Conservation (phyloP, 2,329 filamentous ascomycete species). For the Aspergillus sp. region DNA sequence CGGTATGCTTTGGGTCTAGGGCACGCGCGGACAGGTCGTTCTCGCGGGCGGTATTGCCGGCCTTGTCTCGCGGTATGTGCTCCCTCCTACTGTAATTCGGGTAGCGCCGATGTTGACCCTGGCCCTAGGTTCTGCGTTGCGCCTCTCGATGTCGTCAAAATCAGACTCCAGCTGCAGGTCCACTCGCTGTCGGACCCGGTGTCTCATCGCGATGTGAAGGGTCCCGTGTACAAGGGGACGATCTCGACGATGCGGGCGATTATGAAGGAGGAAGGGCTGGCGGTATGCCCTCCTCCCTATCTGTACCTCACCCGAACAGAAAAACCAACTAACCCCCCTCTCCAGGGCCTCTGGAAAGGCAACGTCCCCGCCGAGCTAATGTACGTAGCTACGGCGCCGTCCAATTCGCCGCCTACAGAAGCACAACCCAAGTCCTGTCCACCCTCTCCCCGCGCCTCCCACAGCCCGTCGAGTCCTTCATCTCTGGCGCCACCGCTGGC, state of each 20-base stretch:
- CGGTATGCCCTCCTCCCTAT: slow-evolving; percentile 32
- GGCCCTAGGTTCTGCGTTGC: slow-evolving; percentile 88
- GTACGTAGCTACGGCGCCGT: slow-evolving; percentile 84
- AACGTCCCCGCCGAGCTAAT: slow-evolving; percentile 92
- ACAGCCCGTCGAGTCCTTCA: slow-evolving; percentile 64
- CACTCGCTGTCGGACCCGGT: slow-evolving; percentile 71
- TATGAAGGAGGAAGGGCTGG: slow-evolving; percentile 68
- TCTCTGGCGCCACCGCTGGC: slow-evolving; percentile 74
- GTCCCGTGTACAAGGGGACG: slow-evolving; percentile 59
- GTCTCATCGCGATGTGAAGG: slow-evolving; percentile 42
- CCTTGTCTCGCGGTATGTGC: slow-evolving; percentile 69
- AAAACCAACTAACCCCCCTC: background rate
- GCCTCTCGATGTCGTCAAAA: slow-evolving; percentile 95
- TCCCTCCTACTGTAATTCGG: background rate
- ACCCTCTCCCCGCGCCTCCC: slow-evolving; percentile 47
- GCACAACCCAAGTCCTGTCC: slow-evolving; percentile 58
- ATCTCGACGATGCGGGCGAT: slow-evolving; percentile 68
- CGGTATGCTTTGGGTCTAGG: too few relatives aligned
- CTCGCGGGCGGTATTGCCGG: slow-evolving; percentile 64
- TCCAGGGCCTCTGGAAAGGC: slow-evolving; percentile 78
- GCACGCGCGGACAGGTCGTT: slow-evolving; percentile 57
- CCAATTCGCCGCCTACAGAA: slow-evolving; percentile 85
- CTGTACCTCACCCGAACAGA: background rate
- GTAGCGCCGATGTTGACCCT: too few relatives aligned
- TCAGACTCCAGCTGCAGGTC: slow-evolving; percentile 86